Conservation (phyloP, 1,139 yeast genomes). For the Taphrina betulina region DNA sequence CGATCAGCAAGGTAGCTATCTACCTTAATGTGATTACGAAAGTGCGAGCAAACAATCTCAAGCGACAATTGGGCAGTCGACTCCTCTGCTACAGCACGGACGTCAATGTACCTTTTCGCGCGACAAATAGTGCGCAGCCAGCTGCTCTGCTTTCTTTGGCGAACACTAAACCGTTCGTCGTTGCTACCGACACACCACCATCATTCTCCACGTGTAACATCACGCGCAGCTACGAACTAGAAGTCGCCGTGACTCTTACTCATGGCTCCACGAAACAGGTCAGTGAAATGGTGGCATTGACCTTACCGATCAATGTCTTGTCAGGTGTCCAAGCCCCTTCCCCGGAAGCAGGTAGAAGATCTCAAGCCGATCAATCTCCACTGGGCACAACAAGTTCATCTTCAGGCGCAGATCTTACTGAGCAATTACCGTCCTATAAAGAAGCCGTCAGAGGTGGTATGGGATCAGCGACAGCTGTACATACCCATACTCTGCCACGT, state of each 20-base stretch:
- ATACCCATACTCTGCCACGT: too few relatives aligned
- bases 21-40: slow-evolving; percentile 18
- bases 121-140: neutral
- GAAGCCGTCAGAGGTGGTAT: slow-evolving; percentile 19
- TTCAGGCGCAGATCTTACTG: too few relatives aligned
- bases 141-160: slow-evolving; percentile 11
- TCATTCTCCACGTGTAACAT: slow-evolving; percentile 61
- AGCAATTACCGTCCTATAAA: slow-evolving; percentile 1
- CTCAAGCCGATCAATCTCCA: too few relatives aligned
- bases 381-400: too few relatives aligned
- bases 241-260: slow-evolving; percentile 52
- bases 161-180: slow-evolving; percentile 14
- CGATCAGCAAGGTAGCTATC: slow-evolving; percentile 15
- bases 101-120: slow-evolving; percentile 15
- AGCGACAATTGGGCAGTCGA: slow-evolving; percentile 9
- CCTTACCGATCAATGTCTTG: slow-evolving; percentile 14
- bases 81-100: slow-evolving; percentile 10
- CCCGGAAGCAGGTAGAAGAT: slow-evolving; percentile 8
- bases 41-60: slow-evolving; percentile 16
- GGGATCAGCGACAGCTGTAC: too few relatives aligned
- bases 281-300: slow-evolving; percentile 14
- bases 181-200: slow-evolving; percentile 44
- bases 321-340: slow-evolving; percentile 28
- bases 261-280: slow-evolving; percentile 1
- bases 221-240: slow-evolving; percentile 51